Evolutionary conservation across 1,139 yeast genomes (phyloP), one percentile per base, ranked within the genome.

Genomic region (Scheffersomyces lignicola): DNA sequence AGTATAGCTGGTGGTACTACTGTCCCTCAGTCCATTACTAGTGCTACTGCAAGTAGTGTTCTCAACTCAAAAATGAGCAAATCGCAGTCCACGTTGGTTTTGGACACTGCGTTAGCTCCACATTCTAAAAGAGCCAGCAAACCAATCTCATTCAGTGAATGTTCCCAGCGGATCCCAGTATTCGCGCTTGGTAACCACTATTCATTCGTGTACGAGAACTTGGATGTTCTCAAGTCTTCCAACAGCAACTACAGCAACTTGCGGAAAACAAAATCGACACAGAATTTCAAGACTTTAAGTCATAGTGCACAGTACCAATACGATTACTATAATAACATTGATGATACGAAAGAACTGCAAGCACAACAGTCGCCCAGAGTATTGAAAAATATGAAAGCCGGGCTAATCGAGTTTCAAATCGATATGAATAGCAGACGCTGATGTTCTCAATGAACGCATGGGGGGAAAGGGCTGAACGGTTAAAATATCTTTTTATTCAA

Each of bases 361-460:
- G 30, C 26, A 26, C 16, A 7, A 22, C 37, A 34, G 16, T 42
- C 49, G 27, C 52, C 56, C 8, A 45, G 49, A 30, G 44, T 48
- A 3, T 42, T 56, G 33, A 56, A 61, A 44, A 58, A 52, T 42
- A 61, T 65, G 65, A 57, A 64, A 41, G 56, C 66, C 12, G 71
- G 72, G 4, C 57, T 66, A 47, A 53, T 56, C 24, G 64, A 62
- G 43, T 67, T 67, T 42, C 69, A 65, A 47, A 47, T 67, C 16
- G 51, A 64, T 15, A 35, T 45, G 32, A 43, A 39, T 26, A 37
- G 35, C 23, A 33, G 14, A 15, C 5, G 18, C n/a, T 28, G 18
- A 28, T n/a, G n/a, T n/a, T n/a, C n/a, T n/a, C n/a, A n/a, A n/a
- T n/a, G n/a, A n/a, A n/a, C n/a, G n/a, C n/a, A n/a, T n/a, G n/a